Evolutionary conservation across 768 basidiomycete genomes (phyloP).

Genomic region (Tylopilus vinaceipallidus): DNA sequence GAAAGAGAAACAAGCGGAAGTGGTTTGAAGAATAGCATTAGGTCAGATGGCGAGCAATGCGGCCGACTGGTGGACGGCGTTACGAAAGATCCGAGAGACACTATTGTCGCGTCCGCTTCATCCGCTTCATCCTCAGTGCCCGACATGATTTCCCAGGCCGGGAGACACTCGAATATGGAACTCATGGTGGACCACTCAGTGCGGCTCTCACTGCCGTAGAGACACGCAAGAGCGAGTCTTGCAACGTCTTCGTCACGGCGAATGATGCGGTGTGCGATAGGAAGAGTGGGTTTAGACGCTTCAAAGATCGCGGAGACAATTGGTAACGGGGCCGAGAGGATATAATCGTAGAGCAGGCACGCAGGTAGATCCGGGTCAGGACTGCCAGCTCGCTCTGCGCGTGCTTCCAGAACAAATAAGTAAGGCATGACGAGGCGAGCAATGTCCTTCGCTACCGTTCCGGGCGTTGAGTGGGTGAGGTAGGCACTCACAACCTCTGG

Average conservation of each 20-base stretch:
- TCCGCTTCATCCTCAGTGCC: conserved; percentile 67
- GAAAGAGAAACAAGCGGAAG: conserved; percentile 75
- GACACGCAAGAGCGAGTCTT: conserved; percentile 78
- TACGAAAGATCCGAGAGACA: conserved; percentile 78
- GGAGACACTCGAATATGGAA: conserved; percentile 91
- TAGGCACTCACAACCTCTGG: conserved; percentile 70
- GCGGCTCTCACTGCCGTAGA: conserved; percentile 78
- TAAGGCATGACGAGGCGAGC: conserved; percentile 84
- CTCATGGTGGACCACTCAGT: conserved; percentile 85
- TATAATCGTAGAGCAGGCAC: conserved; percentile 68
- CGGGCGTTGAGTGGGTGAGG: conserved; percentile 65
- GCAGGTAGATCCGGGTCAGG: conserved; percentile 67
- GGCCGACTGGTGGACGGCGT: conserved; percentile 64
- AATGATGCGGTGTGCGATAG: conserved; percentile 67
- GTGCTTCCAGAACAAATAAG: conserved; percentile 87
- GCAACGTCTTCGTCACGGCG: conserved; percentile 82
- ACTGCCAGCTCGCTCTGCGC: conserved; percentile 74
- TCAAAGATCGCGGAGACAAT: conserved; percentile 79
- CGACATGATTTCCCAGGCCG: conserved; percentile 72
- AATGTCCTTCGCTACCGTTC: conserved; percentile 66
- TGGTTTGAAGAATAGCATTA: conserved; percentile 80
- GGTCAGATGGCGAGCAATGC: conserved; percentile 59
- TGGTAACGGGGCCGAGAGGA: conserved; percentile 65
- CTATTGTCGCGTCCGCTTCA: conserved; percentile 76
- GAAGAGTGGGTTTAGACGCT: conserved; percentile 86